Evolutionary conservation across 352 stramenopile genomes (phyloP).

Genomic region (Phytophthora macrochlamydospora): DNA sequence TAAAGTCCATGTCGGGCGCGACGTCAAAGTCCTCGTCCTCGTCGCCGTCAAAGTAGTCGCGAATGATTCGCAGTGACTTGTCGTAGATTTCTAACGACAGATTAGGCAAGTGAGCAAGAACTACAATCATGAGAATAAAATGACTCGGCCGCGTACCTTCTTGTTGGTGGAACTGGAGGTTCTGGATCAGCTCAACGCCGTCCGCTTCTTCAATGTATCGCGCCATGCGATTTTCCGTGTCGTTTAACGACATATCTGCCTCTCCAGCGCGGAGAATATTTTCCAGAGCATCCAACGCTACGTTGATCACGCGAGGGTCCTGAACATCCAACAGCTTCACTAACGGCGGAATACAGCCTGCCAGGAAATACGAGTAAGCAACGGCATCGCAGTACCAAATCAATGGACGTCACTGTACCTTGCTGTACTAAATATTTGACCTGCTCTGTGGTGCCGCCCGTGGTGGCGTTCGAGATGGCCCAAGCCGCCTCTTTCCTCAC

Average conservation of each 20-base stretch:
- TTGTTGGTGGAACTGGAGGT: slow-evolving; percentile 97
- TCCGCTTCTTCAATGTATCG: slow-evolving; percentile 95
- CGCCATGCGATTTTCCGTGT: slow-evolving; percentile 95
- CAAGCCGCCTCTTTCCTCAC: slow-evolving; percentile 87
- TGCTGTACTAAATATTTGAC: slow-evolving; percentile 97
- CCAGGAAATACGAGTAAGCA: not conserved
- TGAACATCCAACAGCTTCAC: slow-evolving; percentile 93
- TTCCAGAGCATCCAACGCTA: slow-evolving; percentile 97
- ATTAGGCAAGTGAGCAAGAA: slow-evolving; percentile 31
- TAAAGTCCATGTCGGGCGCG: slow-evolving; percentile 57
- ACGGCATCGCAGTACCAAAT: not conserved
- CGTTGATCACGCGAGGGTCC: slow-evolving; percentile 97
- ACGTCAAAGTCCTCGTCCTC: slow-evolving; percentile 94
- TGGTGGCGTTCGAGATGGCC: slow-evolving; percentile 84
- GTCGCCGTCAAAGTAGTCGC: slow-evolving; percentile 97
- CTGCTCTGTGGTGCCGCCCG: slow-evolving; percentile 86
- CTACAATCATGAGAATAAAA: slow-evolving; percentile 8
- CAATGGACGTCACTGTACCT: slow-evolving; percentile 43
- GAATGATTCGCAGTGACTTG: slow-evolving; percentile 95
- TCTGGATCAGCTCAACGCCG: slow-evolving; percentile 97
- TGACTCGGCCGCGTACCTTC: slow-evolving; percentile 85
- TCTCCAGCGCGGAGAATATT: slow-evolving; percentile 93
- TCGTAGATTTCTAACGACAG: slow-evolving; percentile 86
- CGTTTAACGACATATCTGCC: slow-evolving; percentile 76
- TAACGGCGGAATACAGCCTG: slow-evolving; percentile 96